Evolutionary conservation across 495 filamentous ascomycete species (phyloP), one percentile per base, ranked within the genome.

Genomic region (Xylona heveae): DNA sequence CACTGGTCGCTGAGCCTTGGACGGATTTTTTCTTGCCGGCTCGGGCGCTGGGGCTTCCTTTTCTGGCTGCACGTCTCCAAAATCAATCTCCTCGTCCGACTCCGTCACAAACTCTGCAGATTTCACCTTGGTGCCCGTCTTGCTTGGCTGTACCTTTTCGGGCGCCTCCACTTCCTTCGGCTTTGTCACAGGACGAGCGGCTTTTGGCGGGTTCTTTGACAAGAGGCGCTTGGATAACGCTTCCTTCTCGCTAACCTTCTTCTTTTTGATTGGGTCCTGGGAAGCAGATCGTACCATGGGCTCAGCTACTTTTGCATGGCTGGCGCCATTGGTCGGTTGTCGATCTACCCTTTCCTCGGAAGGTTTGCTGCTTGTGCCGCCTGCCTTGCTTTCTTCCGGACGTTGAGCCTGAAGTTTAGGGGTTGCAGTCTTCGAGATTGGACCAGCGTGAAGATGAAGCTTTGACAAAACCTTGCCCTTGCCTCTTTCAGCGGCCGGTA

Each of bases 401-500:
- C 62, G 61, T 22, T 68, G 57, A n/a, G 60, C 49, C 35, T 67
- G 60, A 42, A 65, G 62, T 43, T 64, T 64, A 5, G 75, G 66
- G 3, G 63, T 59, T 27, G 43, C 33, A 7, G 57, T 33, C 28
- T 66, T 67, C 29, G 62, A 59, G 18, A 64, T 50, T 3, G 64
- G 61, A 2, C 66, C 65, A 37, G 59, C 68, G 19, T 62, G 60
- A 16, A 85, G 59, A 24, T 70, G 62, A 21, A 93, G 59, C 39
- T 70, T 72, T 38, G 82, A 91, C 6, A 91, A 58, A 33, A 68
- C 67, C 38, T 73, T 82, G 12, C 80, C 80, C 47, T 83, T 81
- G 14, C 72, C 76, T 17, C 81, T 65, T 35, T 91, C 80, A 22
- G 69, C 58, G 36, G 64, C 66, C 0, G 74, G 70, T 18, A 88